Evolutionary conservation across 176 grass and related monocot genomes (phyloP).

Genomic region (Oryza brachyantha): DNA sequence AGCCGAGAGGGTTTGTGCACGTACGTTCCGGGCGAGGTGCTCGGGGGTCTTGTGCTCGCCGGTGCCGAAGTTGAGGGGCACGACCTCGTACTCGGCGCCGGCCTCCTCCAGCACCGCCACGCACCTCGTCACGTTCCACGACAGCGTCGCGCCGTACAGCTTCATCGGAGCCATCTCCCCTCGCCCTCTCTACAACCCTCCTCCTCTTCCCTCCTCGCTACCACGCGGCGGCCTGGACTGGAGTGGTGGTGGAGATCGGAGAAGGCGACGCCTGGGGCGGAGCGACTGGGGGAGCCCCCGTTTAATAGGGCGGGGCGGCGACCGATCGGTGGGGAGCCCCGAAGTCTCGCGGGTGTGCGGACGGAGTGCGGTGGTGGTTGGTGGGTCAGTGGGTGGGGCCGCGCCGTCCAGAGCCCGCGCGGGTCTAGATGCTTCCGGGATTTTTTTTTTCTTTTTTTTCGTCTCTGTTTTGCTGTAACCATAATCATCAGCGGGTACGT

Average conservation of each 20-base stretch:
- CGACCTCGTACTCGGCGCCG: slow-evolving; percentile 60
- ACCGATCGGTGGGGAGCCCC: not conserved
- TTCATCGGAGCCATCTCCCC: slow-evolving; percentile 51
- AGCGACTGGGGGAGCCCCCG: not conserved
- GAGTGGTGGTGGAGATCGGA: not conserved
- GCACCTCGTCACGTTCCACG: slow-evolving; percentile 56
- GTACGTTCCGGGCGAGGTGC: slow-evolving; percentile 61
- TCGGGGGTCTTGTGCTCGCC: slow-evolving; percentile 65
- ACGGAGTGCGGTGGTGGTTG: not conserved
- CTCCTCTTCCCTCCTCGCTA: too few species aligned
- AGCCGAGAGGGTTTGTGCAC: not conserved
- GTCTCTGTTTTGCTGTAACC: too few species aligned
- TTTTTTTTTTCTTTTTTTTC: not conserved
- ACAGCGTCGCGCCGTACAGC: slow-evolving; percentile 54
- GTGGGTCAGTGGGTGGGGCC: not conserved
- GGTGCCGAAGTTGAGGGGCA: slow-evolving; percentile 54
- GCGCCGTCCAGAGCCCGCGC: not conserved
- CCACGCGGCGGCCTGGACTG: too few species aligned
- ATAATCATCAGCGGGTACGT: too few species aligned
- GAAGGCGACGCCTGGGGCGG: not conserved
- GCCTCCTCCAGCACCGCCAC: slow-evolving; percentile 48
- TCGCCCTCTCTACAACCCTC: not conserved
- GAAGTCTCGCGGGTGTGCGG: not conserved
- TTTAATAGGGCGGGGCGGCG: slow-evolving; percentile 29
- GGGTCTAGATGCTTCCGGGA: slow-evolving; percentile 2